These are phyloP conservation scores for Phytophthora pluvialis DNA, from an alignment of 352 stramenopile species.

Conservation along the genomic window DNA sequence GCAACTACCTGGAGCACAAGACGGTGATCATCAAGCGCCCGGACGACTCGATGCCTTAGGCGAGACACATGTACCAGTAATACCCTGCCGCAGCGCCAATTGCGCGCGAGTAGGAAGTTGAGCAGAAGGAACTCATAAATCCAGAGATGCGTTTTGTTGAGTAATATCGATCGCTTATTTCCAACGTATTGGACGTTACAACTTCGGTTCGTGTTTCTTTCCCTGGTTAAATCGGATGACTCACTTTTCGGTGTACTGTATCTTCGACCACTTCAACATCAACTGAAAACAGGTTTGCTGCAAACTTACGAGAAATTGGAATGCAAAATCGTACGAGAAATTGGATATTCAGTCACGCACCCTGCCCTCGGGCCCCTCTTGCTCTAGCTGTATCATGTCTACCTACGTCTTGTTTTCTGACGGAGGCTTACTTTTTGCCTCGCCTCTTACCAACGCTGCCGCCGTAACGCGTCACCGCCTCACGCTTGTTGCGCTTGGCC, in stretches of 20 bases:
- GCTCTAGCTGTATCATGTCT: constrained; percentile 40
- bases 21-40: constrained; percentile 71
- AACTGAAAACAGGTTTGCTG: too few species aligned
- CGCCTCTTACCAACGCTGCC: constrained; percentile 81
- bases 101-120: constrained; percentile 3
- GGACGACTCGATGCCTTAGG: constrained; percentile 39
- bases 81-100: neutral
- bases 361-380: constrained; percentile 12
- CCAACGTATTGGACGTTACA: constrained; percentile 1
- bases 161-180: constrained; percentile 1
- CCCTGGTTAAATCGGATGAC: too few species aligned
- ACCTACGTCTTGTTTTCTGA: constrained; percentile 29
- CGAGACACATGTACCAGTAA: constrained; percentile 19
- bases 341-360: constrained; percentile 40
- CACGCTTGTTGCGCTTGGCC: constrained; percentile 89
- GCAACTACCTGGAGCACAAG: constrained; percentile 83
- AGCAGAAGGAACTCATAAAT: constrained; percentile 22
- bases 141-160: constrained; percentile 17
- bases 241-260: too few species aligned
- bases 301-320: neutral
- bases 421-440: constrained; percentile 44
- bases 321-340: constrained; percentile 25
- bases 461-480: constrained; percentile 78
- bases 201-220: neutral
- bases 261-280: too few species aligned